These are phyloP conservation scores for Heliosperma pusillum DNA, from an alignment of 148 eudicot genomes.

Conservation along the genomic window DNA sequence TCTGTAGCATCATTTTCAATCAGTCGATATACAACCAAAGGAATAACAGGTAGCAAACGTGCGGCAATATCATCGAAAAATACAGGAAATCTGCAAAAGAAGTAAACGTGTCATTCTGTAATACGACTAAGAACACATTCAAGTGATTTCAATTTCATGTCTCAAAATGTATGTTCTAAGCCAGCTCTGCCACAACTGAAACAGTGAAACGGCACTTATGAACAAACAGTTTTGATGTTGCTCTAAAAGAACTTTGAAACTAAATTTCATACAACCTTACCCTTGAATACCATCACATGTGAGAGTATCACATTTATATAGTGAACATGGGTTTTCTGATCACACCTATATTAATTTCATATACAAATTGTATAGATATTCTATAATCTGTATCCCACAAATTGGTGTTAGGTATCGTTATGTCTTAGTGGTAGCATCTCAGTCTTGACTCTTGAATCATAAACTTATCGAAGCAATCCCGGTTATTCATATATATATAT, in stretches of 20 bases:
- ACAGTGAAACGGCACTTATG: neutral
- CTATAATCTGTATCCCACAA: neutral
- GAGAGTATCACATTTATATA: neutral
- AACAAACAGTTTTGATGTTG: neutral
- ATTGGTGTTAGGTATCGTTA: neutral
- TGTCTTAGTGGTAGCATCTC: neutral
- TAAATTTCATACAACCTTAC: neutral
- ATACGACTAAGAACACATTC: neutral
- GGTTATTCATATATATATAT: neutral
- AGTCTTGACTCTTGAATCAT: neutral
- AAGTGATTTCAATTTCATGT: neutral
- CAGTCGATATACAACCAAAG: conserved; percentile 81
- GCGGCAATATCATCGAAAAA: conserved; percentile 92
- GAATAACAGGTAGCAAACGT: conserved; percentile 88
- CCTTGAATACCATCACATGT: neutral
- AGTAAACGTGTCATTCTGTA: conserved; percentile 9
- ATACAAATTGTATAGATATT: neutral
- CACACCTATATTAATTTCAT: neutral
- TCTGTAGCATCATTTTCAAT: conserved; percentile 90
- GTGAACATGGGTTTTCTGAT: neutral
- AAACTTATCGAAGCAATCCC: neutral
- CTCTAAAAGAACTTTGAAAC: neutral
- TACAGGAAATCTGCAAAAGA: conserved; percentile 68
- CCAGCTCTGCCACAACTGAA: neutral
- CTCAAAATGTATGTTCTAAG: neutral